phyloP scores from a whole-genome alignment of 495 filamentous ascomycete species.

The Neurospora hispaniola region DNA sequence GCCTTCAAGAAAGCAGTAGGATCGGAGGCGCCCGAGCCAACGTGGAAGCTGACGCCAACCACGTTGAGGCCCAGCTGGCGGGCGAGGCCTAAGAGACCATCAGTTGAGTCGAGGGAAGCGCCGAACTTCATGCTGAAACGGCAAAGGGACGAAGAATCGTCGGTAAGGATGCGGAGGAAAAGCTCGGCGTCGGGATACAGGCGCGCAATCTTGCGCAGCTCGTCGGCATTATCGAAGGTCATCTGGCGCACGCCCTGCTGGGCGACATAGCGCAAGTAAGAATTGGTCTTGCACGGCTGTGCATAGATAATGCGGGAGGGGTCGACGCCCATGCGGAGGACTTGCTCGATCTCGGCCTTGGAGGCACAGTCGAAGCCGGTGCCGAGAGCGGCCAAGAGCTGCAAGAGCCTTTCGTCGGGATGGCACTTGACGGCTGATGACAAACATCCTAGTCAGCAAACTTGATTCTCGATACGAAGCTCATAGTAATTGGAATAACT shows the following conservation, averaged over 20 bases:
- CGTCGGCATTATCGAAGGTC: conserved; percentile 97
- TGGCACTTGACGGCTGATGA: conserved; percentile 91
- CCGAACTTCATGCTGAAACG: conserved; percentile 95
- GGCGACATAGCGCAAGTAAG: conserved; percentile 82
- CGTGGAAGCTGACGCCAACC: conserved; percentile 94
- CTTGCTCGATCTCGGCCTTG: conserved; percentile 88
- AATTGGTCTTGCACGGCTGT: conserved; percentile 98
- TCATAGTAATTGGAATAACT: conserved; percentile 17
- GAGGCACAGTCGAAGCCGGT: conserved; percentile 98
- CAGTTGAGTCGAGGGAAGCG: conserved; percentile 71
- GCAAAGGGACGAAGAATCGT: conserved; percentile 90
- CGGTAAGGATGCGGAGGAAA: conserved; percentile 86
- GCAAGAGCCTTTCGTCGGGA: conserved; percentile 79
- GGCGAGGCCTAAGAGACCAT: conserved; percentile 67
- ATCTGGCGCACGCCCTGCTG: conserved; percentile 86
- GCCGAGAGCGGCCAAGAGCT: conserved; percentile 75
- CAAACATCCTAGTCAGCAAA: conserved; percentile 2
- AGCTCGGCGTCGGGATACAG: conserved; percentile 82
- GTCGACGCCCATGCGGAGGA: conserved; percentile 73
- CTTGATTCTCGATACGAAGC: not conserved
- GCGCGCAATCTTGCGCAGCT: conserved; percentile 93
- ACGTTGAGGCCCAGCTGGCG: conserved; percentile 88
- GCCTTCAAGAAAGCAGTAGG: conserved; percentile 80
- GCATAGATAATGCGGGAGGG: conserved; percentile 95
- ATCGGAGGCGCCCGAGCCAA: conserved; percentile 90